Percentiles rank a stretch among this genome's conserved stretches.
phyloP scores from a whole-genome alignment of 2,329 filamentous ascomycete genomes.

The Aspergillus sp. region DNA sequence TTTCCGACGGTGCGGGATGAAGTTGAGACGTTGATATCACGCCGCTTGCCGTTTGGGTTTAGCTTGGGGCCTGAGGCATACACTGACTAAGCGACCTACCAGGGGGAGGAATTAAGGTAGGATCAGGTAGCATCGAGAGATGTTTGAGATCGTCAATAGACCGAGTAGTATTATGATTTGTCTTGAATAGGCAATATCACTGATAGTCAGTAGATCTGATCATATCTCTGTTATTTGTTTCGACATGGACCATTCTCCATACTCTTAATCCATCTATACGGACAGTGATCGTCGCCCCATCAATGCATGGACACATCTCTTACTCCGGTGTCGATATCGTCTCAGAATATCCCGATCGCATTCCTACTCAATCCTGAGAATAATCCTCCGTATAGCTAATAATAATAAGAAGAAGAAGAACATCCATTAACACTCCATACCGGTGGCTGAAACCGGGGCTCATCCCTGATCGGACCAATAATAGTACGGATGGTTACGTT shows the following conservation, averaged over 20 bases:
- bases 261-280: no score
- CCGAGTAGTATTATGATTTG: no score
- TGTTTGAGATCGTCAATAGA: no score
- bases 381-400: no score
- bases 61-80: neutral
- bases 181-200: no score
- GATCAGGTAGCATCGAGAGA: neutral
- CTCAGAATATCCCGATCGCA: neutral
- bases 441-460: neutral
- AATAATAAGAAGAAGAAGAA: neutral
- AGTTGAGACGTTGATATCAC: conserved; percentile 23
- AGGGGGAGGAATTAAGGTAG: conserved; percentile 1
- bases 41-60: conserved; percentile 11
- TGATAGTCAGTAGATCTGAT: no score
- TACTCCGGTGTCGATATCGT: no score
- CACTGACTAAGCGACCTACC: neutral
- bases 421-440: neutral
- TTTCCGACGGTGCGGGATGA: conserved; percentile 22
- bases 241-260: no score
- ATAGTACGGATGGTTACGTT: conserved; percentile 2
- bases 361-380: no score
- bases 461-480: neutral
- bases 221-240: no score
- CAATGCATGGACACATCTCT: no score
- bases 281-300: no score